Percentiles rank a stretch among this genome's conserved stretches.
phyloP scores from a whole-genome alignment of 2,329 filamentous ascomycete genomes.

The Hypomyces rosellus region DNA sequence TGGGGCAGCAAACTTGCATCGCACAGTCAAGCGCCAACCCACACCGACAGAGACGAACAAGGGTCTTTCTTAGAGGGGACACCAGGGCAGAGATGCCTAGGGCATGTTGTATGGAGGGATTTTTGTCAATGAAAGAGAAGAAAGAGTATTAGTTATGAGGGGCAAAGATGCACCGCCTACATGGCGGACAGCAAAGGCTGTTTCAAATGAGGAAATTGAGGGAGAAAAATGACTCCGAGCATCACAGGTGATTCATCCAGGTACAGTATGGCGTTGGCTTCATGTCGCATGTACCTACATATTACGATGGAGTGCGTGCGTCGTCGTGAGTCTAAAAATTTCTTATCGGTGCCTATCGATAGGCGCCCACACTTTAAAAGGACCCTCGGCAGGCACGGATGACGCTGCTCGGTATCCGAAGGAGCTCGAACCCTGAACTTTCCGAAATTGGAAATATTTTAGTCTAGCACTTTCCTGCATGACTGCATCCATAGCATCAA shows the following conservation, averaged over 20 bases:
- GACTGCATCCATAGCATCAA: too few relatives aligned
- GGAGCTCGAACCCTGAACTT: too few relatives aligned
- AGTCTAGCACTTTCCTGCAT: too few relatives aligned
- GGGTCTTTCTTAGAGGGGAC: slow-evolving; percentile 4
- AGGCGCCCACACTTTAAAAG: slow-evolving; percentile 1
- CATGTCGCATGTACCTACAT: too few relatives aligned
- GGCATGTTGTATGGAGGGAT: background rate
- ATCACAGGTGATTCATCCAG: too few relatives aligned
- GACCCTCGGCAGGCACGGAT: background rate
- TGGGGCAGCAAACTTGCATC: slow-evolving; percentile 2
- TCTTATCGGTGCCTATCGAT: slow-evolving; percentile 10
- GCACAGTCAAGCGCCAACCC: background rate
- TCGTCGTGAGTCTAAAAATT: slow-evolving; percentile 6
- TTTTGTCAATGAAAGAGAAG: background rate
- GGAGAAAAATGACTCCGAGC: background rate
- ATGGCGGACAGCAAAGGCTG: background rate
- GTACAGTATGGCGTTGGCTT: too few relatives aligned
- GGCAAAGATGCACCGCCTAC: background rate
- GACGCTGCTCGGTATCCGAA: too few relatives aligned
- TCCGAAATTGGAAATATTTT: too few relatives aligned
- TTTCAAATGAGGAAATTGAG: too few relatives aligned
- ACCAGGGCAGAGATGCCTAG: background rate
- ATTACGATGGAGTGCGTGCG: too few relatives aligned
- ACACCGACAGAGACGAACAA: slow-evolving; percentile 7
- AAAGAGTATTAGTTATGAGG: background rate